These are phyloP conservation scores for Endocladia muricata DNA, from an alignment of 31 red algal genomes.

Conservation along the genomic window DNA sequence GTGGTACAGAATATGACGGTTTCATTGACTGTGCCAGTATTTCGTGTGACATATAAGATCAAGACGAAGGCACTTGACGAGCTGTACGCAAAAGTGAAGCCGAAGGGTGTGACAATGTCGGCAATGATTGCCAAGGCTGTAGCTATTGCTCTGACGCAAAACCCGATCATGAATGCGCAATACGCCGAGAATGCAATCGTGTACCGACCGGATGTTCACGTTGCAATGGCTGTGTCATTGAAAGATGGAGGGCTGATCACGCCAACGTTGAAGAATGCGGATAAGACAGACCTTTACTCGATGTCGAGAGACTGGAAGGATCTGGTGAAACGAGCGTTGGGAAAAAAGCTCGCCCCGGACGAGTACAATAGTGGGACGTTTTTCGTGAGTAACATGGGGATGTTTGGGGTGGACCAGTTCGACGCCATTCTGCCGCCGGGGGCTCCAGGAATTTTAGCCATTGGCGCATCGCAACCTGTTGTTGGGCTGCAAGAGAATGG, in stretches of 20 bases:
- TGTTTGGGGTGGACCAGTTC: constrained; percentile 94
- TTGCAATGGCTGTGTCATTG: constrained; percentile 93
- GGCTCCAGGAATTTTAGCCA: constrained; percentile 83
- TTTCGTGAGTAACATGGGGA: constrained; percentile 90
- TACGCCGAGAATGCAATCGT: constrained; percentile 76
- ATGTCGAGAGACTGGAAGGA: constrained; percentile 89
- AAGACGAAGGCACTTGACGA: constrained; percentile 82
- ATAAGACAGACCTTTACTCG: constrained; percentile 72
- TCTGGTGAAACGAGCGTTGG: constrained; percentile 76
- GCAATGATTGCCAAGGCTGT: constrained; percentile 94
- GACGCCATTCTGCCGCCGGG: constrained; percentile 92
- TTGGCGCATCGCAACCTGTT: constrained; percentile 73
- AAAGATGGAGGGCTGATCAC: constrained; percentile 99
- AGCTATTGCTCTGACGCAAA: constrained; percentile 59
- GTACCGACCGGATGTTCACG: constrained; percentile 72
- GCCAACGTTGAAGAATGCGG: constrained; percentile 75
- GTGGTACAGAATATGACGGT: constrained; percentile 93
- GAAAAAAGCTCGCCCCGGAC: constrained; percentile 73
- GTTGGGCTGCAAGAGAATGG: constrained; percentile 73
- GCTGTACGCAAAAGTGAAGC: constrained; percentile 83
- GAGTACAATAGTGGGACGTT: constrained; percentile 92
- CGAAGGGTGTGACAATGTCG: constrained; percentile 93
- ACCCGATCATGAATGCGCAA: constrained; percentile 91
- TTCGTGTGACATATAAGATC: constrained; percentile 85
- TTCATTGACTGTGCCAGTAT: constrained; percentile 81